These are phyloP conservation scores for Massariosphaeria phaeospora DNA, from an alignment of 495 filamentous ascomycete species.

Conservation along the genomic window DNA sequence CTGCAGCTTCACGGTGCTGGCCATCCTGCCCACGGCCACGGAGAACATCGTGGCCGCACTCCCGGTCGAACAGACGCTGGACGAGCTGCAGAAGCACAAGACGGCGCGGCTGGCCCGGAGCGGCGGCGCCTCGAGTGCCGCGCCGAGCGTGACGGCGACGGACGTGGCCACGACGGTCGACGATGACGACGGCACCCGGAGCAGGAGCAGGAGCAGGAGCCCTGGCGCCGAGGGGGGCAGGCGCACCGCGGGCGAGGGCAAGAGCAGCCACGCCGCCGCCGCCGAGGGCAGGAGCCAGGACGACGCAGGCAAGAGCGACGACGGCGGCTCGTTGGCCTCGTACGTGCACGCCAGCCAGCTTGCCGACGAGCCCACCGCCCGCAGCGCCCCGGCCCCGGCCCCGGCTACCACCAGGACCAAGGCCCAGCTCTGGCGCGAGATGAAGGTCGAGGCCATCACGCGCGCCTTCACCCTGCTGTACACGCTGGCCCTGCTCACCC, in stretches of 20 bases:
- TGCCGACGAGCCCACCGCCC: slow-evolving; percentile 39
- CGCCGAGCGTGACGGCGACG: slow-evolving; percentile 65
- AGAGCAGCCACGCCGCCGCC: too few relatives aligned
- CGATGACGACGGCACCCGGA: slow-evolving; percentile 82
- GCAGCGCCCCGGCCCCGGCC: slow-evolving; percentile 35
- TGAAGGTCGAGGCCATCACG: slow-evolving; percentile 91
- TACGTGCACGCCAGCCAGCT: slow-evolving; percentile 76
- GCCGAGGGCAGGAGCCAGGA: too few relatives aligned
- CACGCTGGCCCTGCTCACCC: slow-evolving; percentile 77
- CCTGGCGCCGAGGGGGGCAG: too few relatives aligned
- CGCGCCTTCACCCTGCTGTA: slow-evolving; percentile 88
- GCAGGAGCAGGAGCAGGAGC: too few relatives aligned
- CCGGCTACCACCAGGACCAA: slow-evolving; percentile 67
- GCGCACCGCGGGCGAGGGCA: too few relatives aligned
- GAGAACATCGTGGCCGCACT: slow-evolving; percentile 82
- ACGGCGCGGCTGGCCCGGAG: slow-evolving; percentile 64
- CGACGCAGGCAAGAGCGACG: slow-evolving; percentile 70
- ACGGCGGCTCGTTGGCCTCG: slow-evolving; percentile 70
- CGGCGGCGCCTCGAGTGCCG: slow-evolving; percentile 45
- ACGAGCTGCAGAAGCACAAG: slow-evolving; percentile 91
- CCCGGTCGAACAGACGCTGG: slow-evolving; percentile 82
- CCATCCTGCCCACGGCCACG: slow-evolving; percentile 84
- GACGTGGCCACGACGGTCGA: too few relatives aligned
- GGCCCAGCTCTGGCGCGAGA: slow-evolving; percentile 91
- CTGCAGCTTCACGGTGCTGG: slow-evolving; percentile 95